A percentile compares a stretch with the other conserved stretches of the same genome.
These are phyloP conservation scores for Kuraishia ogatae DNA, from an alignment of 805 yeast genomes.

Conservation along the genomic window DNA sequence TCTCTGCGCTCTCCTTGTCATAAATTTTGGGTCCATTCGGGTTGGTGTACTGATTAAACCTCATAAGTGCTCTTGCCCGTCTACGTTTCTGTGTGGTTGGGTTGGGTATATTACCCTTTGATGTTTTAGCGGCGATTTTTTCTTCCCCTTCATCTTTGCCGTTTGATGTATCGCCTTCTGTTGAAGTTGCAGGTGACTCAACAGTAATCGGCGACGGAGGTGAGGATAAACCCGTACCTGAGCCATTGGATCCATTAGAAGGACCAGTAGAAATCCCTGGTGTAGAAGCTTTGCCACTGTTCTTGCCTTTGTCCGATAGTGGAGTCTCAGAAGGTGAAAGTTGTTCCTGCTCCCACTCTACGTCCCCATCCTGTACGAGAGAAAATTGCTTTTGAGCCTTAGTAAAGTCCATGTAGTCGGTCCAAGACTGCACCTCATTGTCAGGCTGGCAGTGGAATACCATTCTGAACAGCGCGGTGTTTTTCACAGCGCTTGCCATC, in stretches of 20 bases:
- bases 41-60: not conserved
- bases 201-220: not conserved
- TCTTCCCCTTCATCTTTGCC: not conserved
- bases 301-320: not conserved
- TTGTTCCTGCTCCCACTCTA: not conserved
- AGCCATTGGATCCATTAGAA: not conserved
- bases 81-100: not conserved
- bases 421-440: slow-evolving; percentile 84
- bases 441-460: slow-evolving; percentile 96
- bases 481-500: slow-evolving; percentile 75
- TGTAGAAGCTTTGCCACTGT: not conserved
- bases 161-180: not conserved
- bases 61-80: not conserved
- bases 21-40: slow-evolving; percentile 11
- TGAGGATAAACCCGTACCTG: not conserved
- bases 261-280: not conserved
- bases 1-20: slow-evolving; percentile 71
- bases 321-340: not conserved
- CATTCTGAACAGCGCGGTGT: slow-evolving; percentile 71
- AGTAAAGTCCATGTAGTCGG: slow-evolving; percentile 69
- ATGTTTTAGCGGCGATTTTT: not conserved
- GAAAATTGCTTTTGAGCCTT: slow-evolving; percentile 53
- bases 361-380: slow-evolving; percentile 14
- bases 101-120: not conserved
- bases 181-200: not conserved